Evolutionary conservation across 2,329 filamentous ascomycete species (phyloP).

Genomic region (Aspergillus sp.): DNA sequence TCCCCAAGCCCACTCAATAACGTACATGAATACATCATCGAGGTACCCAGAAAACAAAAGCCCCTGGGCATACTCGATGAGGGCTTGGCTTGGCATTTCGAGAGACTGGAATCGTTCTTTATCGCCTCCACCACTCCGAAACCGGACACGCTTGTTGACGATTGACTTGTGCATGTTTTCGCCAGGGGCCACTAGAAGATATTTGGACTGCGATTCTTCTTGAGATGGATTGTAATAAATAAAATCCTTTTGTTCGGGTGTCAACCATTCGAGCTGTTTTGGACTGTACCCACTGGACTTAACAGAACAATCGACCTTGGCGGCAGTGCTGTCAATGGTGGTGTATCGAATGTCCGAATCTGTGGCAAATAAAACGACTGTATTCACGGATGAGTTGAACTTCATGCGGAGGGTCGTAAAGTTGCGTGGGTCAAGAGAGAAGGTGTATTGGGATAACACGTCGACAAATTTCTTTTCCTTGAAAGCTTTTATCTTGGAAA

Average conservation of each 20-base stretch:
- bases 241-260: constrained; percentile 20
- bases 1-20: constrained; percentile 25
- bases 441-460: constrained; percentile 21
- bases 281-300: not conserved
- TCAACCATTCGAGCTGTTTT: constrained; percentile 16
- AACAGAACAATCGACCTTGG: not conserved
- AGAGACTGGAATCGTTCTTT: constrained; percentile 17
- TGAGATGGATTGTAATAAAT: constrained; percentile 12
- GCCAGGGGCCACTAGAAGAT: constrained; percentile 23
- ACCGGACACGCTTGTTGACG: constrained; percentile 20
- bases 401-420: constrained; percentile 30
- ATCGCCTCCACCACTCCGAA: constrained; percentile 16
- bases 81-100: constrained; percentile 16
- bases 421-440: constrained; percentile 26
- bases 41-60: constrained; percentile 19
- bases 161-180: constrained; percentile 21
- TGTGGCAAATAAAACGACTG: constrained; percentile 22
- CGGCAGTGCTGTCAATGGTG: constrained; percentile 7
- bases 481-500: constrained; percentile 18
- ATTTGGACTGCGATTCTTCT: constrained; percentile 6
- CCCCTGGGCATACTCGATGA: constrained; percentile 27
- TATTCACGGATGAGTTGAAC: constrained; percentile 21
- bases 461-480: constrained; percentile 10
- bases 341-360: constrained; percentile 22
- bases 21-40: constrained; percentile 27